Evolutionary conservation across 23 red algal species (phyloP), one percentile per base, ranked within the genome.

Genomic region (Gracilariopsis chorda): DNA sequence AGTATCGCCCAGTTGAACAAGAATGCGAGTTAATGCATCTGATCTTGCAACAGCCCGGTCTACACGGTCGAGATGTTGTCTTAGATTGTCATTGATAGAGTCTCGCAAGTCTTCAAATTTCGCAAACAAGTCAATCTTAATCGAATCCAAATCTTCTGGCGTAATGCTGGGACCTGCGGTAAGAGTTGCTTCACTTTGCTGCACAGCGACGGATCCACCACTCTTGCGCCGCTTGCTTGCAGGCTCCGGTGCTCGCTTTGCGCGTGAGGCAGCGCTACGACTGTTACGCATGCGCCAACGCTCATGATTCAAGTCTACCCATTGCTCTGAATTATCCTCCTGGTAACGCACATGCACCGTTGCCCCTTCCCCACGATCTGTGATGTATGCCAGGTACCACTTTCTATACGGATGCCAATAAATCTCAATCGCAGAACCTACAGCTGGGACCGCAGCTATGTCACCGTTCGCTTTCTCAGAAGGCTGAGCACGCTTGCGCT

Each of bases 391-490:
- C 28, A 84, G 58, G 47, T 82, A 93, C 59, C 87, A 34, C 49
- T 67, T 55, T 65, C 93, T 17, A 76, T 82, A 64, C 30, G 85
- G 39, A 65, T 79, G 14, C 93, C 93, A 95, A 37, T 80, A 88
- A n/a, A 95, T 55, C 9, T 90, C 73, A 36, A 95, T 83, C 27
- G 80, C 47, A 6, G 70, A 58, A 17, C 88, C 86, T 6, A 89
- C 71, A 52, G 80, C 42, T 8, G 93, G 59, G 34, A 73, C 27
- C 43, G 82, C 21, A 3, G 32, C 51, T 34, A 70, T 32, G 42
- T 58, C 84, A 42, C 75, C 61, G 51, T 47, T 77, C 39, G 78
- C 60, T 35, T 44, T 55, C 46, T 72, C 80, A 23, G 80, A 25
- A 29, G 45, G 24, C 35, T 39, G 34, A 1, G 78, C 46, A 10